Percentiles rank a stretch among this genome's conserved stretches.
phyloP scores from a whole-genome alignment of 257 asterid species.

The Solanum chiquidenum region DNA sequence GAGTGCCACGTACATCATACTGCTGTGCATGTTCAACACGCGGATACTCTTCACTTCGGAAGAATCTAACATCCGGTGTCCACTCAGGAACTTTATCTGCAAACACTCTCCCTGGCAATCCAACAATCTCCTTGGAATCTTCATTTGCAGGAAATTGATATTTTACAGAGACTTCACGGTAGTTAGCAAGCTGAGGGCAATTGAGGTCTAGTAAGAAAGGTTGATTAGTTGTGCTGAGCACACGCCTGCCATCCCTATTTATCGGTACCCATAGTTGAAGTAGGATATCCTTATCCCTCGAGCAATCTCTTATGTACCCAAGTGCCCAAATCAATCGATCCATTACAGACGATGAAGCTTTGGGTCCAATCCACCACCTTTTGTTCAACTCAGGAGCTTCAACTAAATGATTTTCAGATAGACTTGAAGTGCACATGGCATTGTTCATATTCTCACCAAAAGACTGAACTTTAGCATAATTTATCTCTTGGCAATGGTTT shows the following conservation, averaged over 20 bases:
- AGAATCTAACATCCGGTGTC: constrained; percentile 89
- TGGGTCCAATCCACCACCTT: constrained; percentile 71
- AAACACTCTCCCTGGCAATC: constrained; percentile 88
- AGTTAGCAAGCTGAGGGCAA: constrained; percentile 59
- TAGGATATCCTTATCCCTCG: constrained; percentile 45
- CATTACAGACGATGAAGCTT: constrained; percentile 47
- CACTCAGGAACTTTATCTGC: constrained; percentile 75
- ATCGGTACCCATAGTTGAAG: constrained; percentile 92
- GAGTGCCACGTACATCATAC: constrained; percentile 73
- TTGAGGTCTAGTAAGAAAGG: constrained; percentile 49
- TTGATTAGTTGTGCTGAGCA: constrained; percentile 56
- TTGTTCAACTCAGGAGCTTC: constrained; percentile 28
- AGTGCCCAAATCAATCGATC: constrained; percentile 62
- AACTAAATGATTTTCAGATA: constrained; percentile 10
- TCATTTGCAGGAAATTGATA: constrained; percentile 71
- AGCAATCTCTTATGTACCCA: constrained; percentile 38
- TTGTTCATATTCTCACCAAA: constrained; percentile 15
- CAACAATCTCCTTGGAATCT: constrained; percentile 48
- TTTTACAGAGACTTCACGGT: constrained; percentile 59
- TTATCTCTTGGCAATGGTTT: constrained; percentile 28
- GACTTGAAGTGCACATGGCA: constrained; percentile 8
- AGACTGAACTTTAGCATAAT: constrained; percentile 11
- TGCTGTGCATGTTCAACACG: constrained; percentile 67
- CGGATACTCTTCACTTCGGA: constrained; percentile 65
- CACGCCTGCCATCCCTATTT: constrained; percentile 45